A percentile compares a stretch with the other conserved stretches of the same genome.
phyloP scores from a whole-genome alignment of 192 early-diverging fungal species.

The Coemansia sp. region DNA sequence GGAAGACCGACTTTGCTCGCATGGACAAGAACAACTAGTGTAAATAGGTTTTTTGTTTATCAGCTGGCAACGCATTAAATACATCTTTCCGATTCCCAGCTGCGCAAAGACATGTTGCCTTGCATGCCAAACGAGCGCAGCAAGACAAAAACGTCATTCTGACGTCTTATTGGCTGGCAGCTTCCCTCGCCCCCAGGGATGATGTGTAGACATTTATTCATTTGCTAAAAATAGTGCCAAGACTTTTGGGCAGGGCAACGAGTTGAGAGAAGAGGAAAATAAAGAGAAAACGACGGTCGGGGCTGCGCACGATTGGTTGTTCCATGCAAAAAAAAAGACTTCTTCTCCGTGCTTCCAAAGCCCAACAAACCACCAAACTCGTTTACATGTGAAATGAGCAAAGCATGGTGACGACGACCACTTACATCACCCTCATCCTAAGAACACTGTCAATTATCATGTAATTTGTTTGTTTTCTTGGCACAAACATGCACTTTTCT shows the following conservation, averaged over 20 bases:
- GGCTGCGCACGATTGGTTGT: neutral
- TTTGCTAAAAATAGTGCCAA: neutral
- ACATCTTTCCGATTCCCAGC: too few relatives aligned
- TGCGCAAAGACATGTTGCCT: too few relatives aligned
- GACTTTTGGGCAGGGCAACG: neutral
- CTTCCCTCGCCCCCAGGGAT: neutral
- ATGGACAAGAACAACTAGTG: constrained; percentile 31
- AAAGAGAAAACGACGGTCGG: neutral
- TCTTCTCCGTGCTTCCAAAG: too few relatives aligned
- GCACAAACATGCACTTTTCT: neutral
- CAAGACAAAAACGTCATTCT: too few relatives aligned
- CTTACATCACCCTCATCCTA: neutral
- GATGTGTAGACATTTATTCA: too few relatives aligned
- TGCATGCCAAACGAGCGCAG: too few relatives aligned
- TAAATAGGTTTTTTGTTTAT: neutral
- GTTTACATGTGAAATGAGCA: neutral
- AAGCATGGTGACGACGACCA: neutral
- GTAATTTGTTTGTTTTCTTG: neutral
- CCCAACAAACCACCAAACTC: neutral
- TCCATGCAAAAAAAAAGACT: too few relatives aligned
- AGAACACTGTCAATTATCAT: neutral
- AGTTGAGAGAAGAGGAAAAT: neutral
- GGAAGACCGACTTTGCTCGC: constrained; percentile 39
- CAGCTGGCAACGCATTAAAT: too few relatives aligned
- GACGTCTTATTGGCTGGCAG: neutral